Evolutionary conservation across 371 early-diverging fungal species (phyloP).

Genomic region (Zancudomyces culisetae): DNA sequence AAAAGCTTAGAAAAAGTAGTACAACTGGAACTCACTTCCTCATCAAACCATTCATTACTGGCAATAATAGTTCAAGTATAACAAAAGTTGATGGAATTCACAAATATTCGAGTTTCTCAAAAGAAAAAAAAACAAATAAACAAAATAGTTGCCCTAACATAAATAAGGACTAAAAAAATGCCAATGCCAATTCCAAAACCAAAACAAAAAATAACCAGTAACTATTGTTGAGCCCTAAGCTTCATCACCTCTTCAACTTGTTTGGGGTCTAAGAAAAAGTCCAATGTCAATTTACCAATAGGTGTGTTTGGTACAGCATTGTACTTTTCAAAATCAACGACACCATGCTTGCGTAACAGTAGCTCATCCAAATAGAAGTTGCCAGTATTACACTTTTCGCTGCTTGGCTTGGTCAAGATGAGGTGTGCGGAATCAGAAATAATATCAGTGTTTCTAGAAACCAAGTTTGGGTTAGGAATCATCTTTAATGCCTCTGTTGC

Average conservation of each 20-base stretch:
- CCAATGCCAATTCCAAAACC: too few species aligned
- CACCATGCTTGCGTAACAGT: conserved; percentile 35
- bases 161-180: too few species aligned
- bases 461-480: neutral
- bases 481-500: conserved; percentile 41
- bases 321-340: conserved; percentile 39
- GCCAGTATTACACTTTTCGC: conserved; percentile 26
- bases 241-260: conserved; percentile 16
- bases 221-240: too few species aligned
- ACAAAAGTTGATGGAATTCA: too few species aligned
- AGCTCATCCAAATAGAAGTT: conserved; percentile 49
- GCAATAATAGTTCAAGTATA: too few species aligned
- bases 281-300: conserved; percentile 30
- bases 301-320: conserved; percentile 14
- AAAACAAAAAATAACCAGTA: too few species aligned
- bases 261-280: conserved; percentile 45
- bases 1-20: too few species aligned
- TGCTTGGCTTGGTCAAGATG: conserved; percentile 26
- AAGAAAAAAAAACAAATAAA: too few species aligned
- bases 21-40: too few species aligned
- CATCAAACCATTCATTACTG: too few species aligned
- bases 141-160: too few species aligned
- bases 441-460: conserved; percentile 30
- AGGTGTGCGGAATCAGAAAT: conserved; percentile 55
- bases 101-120: too few species aligned